Evolutionary conservation across 768 basidiomycete genomes (phyloP), one percentile per base, ranked within the genome.

Genomic region (Collybia sp.): DNA sequence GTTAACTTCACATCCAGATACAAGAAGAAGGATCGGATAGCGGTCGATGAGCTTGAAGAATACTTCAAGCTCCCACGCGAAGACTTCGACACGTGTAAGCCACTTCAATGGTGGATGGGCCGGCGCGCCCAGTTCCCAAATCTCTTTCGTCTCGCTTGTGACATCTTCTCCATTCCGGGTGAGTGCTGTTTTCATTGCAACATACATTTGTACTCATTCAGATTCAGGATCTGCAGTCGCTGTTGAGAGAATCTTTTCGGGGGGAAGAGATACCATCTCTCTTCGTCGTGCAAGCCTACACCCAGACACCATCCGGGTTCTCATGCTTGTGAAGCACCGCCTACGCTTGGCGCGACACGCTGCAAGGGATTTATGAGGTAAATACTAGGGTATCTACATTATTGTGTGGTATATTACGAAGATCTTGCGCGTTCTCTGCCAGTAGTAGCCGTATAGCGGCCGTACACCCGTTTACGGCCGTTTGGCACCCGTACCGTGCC

Each of bases 101-200:
- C 62, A 6, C 17, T 68, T 8, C 36, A 54, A n/a, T 68, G 66
- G 67, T 65, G 65, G 66, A 6, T 16, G 16, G 53, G 38, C 1
- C 47, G 55, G 5, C 40, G 52, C 1, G 30, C 61, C 8, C 25
- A 25, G 25, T 25, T 25, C 25, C 25, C 62, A 1, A 58, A 55
- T 10, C 54, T 67, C 1, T 64, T 59, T 44, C 44, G 52, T 8
- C 52, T 67, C 35, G 60, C 53, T 1, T 43, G 53, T 19, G 59
- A 67, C 40, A 44, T 67, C 31, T 45, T 64, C 13, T 47, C 56
- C 2, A 67, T 65, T 31, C 64, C 64, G 20, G 64, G 64, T 64
- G 51, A 19, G 54, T 54, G 33, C 12, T 41, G n/a, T 25, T 25
- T 17, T 30, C 37, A 6, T 48, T 41, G 36, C 6, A 18, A 35